Evolutionary conservation across 2,329 filamentous ascomycete genomes (phyloP), one percentile per base, ranked within the genome.

Genomic region (Rosellinia necatrix): DNA sequence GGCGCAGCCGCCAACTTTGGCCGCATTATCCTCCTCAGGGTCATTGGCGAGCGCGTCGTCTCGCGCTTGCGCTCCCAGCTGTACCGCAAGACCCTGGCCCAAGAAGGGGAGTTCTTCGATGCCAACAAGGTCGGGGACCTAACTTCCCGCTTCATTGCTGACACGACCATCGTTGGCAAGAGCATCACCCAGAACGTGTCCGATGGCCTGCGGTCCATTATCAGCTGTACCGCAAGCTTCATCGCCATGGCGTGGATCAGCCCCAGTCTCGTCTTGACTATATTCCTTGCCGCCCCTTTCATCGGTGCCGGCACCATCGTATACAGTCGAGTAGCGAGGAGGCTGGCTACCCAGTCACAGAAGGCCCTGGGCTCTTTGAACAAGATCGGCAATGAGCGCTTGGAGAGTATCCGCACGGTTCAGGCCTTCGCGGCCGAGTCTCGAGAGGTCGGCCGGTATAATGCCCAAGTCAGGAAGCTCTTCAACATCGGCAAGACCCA

Each of bases 31-130:
- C 87, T 97, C 50, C 82, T 99, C 19, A 86, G 94, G 22, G 94
- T 97, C 59, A 91, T 99, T 6, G 96, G 94, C 61, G 94, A 99
- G 74, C 84, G 94, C 37, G 94, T 99, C 56, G 94, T 99, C 50
- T 88, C 93, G 9, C 85, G 93, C 64, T 81, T 99, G 52, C 86
- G 94, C 58, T 93, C 92, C 13, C 89, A 91, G 70, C 84, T 99
- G 3, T 99, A 96, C 76, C 86, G 91, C 63, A 86, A 89, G 62
- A 99, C 94, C 0, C 96, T 96, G 66, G 83, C 94, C n/a, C 94
- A 99, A 72, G 94, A 99, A 72, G 94, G 94, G 56, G 94, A 97
- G 69, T 99, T 99, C 77, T 99, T 99, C 70, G 94, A 99, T 71
- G 94, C 94, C 34, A 99, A 99, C 75, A 85, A 94, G 22, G 92